Evolutionary conservation across 192 early-diverging fungal species (phyloP).

Genomic region (Spinellus fusiger): DNA sequence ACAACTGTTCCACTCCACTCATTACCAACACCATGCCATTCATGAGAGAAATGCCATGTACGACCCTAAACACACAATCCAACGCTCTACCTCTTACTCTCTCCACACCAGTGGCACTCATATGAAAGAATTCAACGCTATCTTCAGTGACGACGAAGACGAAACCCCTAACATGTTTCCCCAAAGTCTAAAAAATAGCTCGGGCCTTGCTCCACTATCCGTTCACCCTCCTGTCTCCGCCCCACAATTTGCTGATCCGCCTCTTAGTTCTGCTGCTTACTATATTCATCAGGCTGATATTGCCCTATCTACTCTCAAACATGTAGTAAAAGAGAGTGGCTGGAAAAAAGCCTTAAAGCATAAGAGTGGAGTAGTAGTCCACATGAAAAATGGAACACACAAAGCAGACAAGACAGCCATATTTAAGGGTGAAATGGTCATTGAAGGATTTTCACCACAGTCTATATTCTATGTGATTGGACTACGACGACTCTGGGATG

Average conservation of each 20-base stretch:
- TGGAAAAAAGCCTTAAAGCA: constrained; percentile 52
- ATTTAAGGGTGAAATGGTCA: constrained; percentile 45
- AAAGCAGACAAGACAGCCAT: constrained; percentile 42
- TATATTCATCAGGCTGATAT: constrained; percentile 47
- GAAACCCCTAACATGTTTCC: not conserved
- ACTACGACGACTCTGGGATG: constrained; percentile 51
- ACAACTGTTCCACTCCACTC: too few species aligned
- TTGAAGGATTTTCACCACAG: constrained; percentile 43
- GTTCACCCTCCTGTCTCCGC: not conserved
- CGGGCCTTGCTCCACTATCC: too few species aligned
- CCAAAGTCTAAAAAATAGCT: too few species aligned
- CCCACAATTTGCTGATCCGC: constrained; percentile 18
- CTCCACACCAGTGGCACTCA: not conserved
- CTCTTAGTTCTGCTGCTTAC: constrained; percentile 26
- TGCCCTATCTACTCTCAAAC: constrained; percentile 41
- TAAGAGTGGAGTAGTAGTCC: constrained; percentile 47
- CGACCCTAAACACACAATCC: not conserved
- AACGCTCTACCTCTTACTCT: not conserved
- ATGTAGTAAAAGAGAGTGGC: constrained; percentile 29
- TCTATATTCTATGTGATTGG: constrained; percentile 52
- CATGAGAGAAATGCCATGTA: not conserved
- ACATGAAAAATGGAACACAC: constrained; percentile 33
- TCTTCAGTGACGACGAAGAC: constrained; percentile 31
- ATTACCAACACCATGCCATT: not conserved
- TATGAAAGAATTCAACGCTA: constrained; percentile 9